phyloP scores from a whole-genome alignment of 2,329 filamentous ascomycete species.

The Colletotrichum orbiculare region DNA sequence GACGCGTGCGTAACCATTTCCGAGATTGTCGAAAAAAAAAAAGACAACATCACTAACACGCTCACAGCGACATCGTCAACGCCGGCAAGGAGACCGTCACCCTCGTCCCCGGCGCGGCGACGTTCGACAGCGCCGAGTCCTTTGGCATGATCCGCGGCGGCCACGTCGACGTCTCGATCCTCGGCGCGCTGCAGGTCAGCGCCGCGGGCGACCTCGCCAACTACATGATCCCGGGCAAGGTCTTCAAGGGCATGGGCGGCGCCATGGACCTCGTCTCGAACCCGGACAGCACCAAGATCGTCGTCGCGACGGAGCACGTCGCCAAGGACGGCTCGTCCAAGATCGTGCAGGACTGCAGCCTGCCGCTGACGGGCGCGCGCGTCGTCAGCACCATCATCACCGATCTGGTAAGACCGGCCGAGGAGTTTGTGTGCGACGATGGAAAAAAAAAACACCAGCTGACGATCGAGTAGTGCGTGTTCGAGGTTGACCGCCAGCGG shows the following conservation, averaged over 20 bases:
- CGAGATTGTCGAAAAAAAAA: neutral
- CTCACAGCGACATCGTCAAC: slow-evolving; percentile 75
- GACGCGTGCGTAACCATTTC: slow-evolving; percentile 62
- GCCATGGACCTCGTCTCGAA: slow-evolving; percentile 81
- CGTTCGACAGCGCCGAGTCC: slow-evolving; percentile 83
- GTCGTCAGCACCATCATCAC: slow-evolving; percentile 80
- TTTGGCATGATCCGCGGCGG: slow-evolving; percentile 91
- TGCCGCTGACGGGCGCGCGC: slow-evolving; percentile 73
- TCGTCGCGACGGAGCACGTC: slow-evolving; percentile 76
- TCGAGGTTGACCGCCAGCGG: slow-evolving; percentile 72
- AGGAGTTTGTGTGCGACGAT: rapidly evolving
- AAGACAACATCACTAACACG: neutral
- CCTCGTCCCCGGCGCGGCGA: slow-evolving; percentile 78
- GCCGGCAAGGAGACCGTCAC: slow-evolving; percentile 91
- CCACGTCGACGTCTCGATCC: slow-evolving; percentile 84
- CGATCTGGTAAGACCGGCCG: slow-evolving; percentile 65
- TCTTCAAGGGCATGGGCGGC: slow-evolving; percentile 88
- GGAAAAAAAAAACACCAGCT: neutral
- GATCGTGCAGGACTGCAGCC: slow-evolving; percentile 70
- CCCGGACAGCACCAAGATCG: slow-evolving; percentile 77
- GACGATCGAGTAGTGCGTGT: slow-evolving; percentile 66
- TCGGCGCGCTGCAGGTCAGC: slow-evolving; percentile 84
- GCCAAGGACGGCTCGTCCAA: slow-evolving; percentile 76
- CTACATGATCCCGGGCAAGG: slow-evolving; percentile 91
- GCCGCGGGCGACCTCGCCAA: slow-evolving; percentile 85